phyloP scores from a whole-genome alignment of 768 basidiomycete species.

The Hebeloma cylindrosporum region DNA sequence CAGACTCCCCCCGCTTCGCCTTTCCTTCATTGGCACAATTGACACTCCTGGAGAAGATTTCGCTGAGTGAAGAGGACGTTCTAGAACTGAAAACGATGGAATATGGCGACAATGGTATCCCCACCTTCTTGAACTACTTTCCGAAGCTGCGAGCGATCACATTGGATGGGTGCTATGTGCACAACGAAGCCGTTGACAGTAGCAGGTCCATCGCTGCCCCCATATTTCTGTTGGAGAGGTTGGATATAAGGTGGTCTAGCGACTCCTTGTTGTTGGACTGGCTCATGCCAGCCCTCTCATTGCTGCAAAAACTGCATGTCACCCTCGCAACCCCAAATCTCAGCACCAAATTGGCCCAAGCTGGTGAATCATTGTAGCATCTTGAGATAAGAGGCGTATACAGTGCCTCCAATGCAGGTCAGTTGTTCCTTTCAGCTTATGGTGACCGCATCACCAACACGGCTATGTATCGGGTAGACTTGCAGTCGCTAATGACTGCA shows the following conservation, averaged over 20 bases:
- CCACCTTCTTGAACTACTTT: slow-evolving; percentile 15
- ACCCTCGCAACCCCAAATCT: background rate
- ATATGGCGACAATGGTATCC: slow-evolving; percentile 9
- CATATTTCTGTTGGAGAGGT: slow-evolving; percentile 1
- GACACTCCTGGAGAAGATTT: too few relatives aligned
- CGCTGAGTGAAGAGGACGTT: too few relatives aligned
- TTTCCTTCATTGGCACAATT: too few relatives aligned
- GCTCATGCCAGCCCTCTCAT: slow-evolving; percentile 3
- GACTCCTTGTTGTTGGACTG: slow-evolving; percentile 1
- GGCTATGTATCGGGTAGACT: background rate
- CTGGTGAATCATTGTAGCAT: background rate
- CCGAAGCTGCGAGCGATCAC: slow-evolving; percentile 13
- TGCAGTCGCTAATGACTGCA: slow-evolving; percentile 1
- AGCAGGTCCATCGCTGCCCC: background rate
- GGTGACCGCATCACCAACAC: too few relatives aligned
- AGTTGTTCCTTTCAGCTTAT: background rate
- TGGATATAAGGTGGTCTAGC: background rate
- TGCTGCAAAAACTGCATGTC: background rate
- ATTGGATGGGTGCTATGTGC: slow-evolving; percentile 7
- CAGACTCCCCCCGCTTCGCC: too few relatives aligned
- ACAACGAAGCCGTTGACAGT: background rate
- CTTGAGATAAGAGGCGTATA: background rate
- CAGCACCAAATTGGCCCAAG: background rate
- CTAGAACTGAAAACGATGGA: too few relatives aligned
- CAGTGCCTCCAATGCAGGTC: background rate